Conservation (phyloP, 768 basidiomycete species). For the Collybia sordida region DNA sequence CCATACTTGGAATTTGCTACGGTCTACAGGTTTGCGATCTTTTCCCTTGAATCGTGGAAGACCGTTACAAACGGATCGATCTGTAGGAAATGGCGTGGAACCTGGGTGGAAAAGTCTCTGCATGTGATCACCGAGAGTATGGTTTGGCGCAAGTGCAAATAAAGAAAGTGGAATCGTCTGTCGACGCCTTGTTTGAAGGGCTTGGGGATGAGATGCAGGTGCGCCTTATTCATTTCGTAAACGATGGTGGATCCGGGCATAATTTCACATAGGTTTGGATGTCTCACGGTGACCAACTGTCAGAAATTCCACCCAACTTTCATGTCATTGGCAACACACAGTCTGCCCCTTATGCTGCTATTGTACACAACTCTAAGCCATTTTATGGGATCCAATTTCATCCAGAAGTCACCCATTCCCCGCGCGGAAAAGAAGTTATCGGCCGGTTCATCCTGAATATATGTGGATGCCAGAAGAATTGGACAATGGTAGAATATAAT, state of each 20-base stretch:
- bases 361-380: constrained; percentile 86
- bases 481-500: constrained; percentile 80
- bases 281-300: constrained; percentile 97
- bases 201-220: constrained; percentile 92
- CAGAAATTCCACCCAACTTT: constrained; percentile 77
- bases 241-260: constrained; percentile 1
- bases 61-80: neutral
- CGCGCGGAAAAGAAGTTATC: constrained; percentile 87
- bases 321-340: constrained; percentile 84
- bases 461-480: constrained; percentile 76
- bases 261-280: constrained; percentile 84
- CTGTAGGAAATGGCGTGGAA: constrained; percentile 90
- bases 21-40: constrained; percentile 74
- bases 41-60: neutral
- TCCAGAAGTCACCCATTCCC: constrained; percentile 96
- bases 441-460: constrained; percentile 81
- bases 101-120: constrained; percentile 79
- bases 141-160: constrained; percentile 86
- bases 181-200: constrained; percentile 81
- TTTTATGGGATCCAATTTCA: constrained; percentile 99
- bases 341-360: constrained; percentile 89
- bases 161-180: constrained; percentile 53
- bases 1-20: constrained; percentile 96
- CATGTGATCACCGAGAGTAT: constrained; percentile 92
- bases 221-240: constrained; percentile 13